phyloP scores from a whole-genome alignment of 129 eudicot genomes.

The Flaveria linearis region DNA sequence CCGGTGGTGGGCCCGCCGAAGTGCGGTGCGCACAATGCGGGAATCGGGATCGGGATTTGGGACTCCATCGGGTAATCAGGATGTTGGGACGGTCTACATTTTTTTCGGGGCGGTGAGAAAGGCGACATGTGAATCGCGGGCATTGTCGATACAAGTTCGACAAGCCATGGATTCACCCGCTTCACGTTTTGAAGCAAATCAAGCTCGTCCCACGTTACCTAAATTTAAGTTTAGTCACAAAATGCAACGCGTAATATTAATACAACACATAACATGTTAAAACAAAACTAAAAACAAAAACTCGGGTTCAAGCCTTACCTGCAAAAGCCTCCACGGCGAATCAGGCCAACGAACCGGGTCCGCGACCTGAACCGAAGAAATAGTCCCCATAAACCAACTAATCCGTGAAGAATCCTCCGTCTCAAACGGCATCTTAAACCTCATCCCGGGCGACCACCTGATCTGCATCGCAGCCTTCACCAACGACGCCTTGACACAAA shows the following conservation, averaged over 20 bases:
- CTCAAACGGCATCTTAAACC: conserved; percentile 97
- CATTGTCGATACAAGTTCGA: conserved; percentile 87
- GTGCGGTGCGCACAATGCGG: conserved; percentile 51
- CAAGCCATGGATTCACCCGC: conserved; percentile 93
- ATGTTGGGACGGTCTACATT: conserved; percentile 65
- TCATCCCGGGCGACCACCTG: conserved; percentile 96
- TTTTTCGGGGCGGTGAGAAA: conserved; percentile 89
- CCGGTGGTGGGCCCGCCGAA: conserved; percentile 55
- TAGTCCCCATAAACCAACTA: conserved; percentile 98
- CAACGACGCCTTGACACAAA: conserved; percentile 73
- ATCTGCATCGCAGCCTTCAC: conserved; percentile 85
- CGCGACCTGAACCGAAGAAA: conserved; percentile 79
- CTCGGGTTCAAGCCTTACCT: conserved; percentile 45
- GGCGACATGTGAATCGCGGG: conserved; percentile 84
- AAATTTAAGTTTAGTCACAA: background rate
- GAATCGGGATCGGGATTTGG: conserved; percentile 56
- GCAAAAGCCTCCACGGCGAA: conserved; percentile 98
- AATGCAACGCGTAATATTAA: background rate
- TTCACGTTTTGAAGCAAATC: conserved; percentile 96
- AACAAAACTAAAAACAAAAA: background rate
- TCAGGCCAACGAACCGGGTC: conserved; percentile 95
- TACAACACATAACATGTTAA: background rate
- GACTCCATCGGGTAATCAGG: conserved; percentile 67
- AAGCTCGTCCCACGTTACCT: conserved; percentile 99
- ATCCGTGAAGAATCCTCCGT: conserved; percentile 95